Conservation (phyloP, 768 basidiomycete species). For the Cubamyces sp. region DNA sequence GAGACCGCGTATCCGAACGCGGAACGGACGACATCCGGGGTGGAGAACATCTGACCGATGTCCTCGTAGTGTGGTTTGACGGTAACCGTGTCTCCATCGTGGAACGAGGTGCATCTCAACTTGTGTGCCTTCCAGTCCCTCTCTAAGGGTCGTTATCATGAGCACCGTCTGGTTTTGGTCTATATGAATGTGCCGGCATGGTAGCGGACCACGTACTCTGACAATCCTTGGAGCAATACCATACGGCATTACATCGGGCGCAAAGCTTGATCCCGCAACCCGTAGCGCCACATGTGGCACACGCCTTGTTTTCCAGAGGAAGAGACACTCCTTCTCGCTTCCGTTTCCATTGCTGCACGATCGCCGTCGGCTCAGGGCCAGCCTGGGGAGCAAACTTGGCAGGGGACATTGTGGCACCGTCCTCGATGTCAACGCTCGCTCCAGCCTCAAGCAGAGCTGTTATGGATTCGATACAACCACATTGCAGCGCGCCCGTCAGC, state of each 20-base stretch:
- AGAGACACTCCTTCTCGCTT: slow-evolving; percentile 49
- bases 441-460: slow-evolving; percentile 54
- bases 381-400: slow-evolving; percentile 35
- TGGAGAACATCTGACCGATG: slow-evolving; percentile 29
- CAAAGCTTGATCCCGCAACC: slow-evolving; percentile 46
- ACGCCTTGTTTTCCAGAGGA: slow-evolving; percentile 48
- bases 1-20: slow-evolving; percentile 34
- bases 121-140: slow-evolving; percentile 55
- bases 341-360: slow-evolving; percentile 50
- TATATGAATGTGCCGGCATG: no score
- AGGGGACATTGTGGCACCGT: slow-evolving; percentile 45
- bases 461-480: slow-evolving; percentile 28
- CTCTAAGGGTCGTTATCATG: slow-evolving; percentile 36
- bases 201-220: slow-evolving; percentile 45
- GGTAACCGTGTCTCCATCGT: slow-evolving; percentile 45
- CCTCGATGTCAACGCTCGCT: slow-evolving; percentile 46
- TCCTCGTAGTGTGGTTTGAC: slow-evolving; percentile 48
- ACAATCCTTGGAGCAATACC: slow-evolving; percentile 59
- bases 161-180: not conserved
- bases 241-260: slow-evolving; percentile 45
- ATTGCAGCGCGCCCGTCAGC: slow-evolving; percentile 28
- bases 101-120: slow-evolving; percentile 49
- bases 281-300: slow-evolving; percentile 42
- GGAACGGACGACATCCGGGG: slow-evolving; percentile 37
- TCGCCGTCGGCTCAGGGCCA: slow-evolving; percentile 50